These are phyloP conservation scores for Mortierella sp. DNA, from an alignment of 371 early-diverging fungal genomes.

Conservation along the genomic window DNA sequence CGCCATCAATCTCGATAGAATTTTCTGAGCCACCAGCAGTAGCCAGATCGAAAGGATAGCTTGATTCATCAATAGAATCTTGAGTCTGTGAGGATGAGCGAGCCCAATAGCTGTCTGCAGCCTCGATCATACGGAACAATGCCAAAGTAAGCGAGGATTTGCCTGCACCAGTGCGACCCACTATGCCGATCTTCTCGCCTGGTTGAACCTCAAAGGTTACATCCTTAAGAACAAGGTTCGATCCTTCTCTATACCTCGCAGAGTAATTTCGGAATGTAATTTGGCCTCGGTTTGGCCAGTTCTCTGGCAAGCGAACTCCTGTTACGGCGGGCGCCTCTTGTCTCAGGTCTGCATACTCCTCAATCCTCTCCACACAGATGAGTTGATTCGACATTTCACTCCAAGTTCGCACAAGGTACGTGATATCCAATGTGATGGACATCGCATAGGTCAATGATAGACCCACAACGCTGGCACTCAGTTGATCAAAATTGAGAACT, in stretches of 20 bases:
- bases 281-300: conserved; percentile 80
- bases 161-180: conserved; percentile 61
- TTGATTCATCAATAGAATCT: background rate
- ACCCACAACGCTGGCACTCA: conserved; percentile 68
- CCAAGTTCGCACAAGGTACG: conserved; percentile 79
- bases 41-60: background rate
- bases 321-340: conserved; percentile 66
- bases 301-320: conserved; percentile 42
- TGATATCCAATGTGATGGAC: conserved; percentile 68
- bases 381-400: conserved; percentile 76
- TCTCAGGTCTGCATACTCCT: conserved; percentile 69
- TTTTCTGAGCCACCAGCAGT: conserved; percentile 64
- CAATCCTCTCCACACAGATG: conserved; percentile 77
- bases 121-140: conserved; percentile 39
- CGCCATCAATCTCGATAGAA: conserved; percentile 77
- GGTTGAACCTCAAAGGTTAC: conserved; percentile 64
- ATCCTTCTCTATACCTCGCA: conserved; percentile 23
- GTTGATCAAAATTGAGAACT: conserved; percentile 31
- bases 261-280: conserved; percentile 67
- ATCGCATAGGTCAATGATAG: conserved; percentile 76
- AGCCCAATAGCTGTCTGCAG: conserved; percentile 35
- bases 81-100: background rate
- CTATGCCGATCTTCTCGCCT: conserved; percentile 74
- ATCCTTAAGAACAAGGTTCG: conserved; percentile 66
- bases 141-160: conserved; percentile 42